phyloP scores from a whole-genome alignment of 495 filamentous ascomycete genomes.

The Penicillium cosmopolitanum region DNA sequence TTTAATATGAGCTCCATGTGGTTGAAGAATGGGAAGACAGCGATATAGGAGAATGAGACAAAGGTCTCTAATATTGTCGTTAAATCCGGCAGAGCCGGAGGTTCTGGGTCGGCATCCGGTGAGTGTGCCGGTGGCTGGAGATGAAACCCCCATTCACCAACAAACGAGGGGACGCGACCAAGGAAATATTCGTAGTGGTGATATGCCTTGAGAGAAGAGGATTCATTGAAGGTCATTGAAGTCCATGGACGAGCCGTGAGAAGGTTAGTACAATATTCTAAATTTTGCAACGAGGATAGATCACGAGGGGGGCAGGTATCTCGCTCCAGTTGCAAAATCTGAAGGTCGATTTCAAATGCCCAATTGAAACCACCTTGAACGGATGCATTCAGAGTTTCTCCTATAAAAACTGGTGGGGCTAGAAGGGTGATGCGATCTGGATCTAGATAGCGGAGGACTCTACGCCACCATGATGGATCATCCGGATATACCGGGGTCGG shows the following conservation, averaged over 20 bases:
- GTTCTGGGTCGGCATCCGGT: not conserved
- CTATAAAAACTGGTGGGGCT: constrained; percentile 40
- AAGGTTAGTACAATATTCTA: constrained; percentile 22
- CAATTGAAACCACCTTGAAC: constrained; percentile 40
- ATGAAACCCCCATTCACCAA: constrained; percentile 36
- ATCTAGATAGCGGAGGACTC: constrained; percentile 32
- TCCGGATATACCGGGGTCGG: constrained; percentile 12
- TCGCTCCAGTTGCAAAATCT: constrained; percentile 35
- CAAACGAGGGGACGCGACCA: constrained; percentile 38
- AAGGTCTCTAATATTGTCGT: constrained; percentile 26
- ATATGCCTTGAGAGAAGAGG: constrained; percentile 47
- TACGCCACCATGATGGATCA: constrained; percentile 39
- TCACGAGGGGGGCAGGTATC: constrained; percentile 6
- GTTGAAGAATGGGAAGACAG: constrained; percentile 51
- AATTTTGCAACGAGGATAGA: constrained; percentile 3
- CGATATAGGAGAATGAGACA: constrained; percentile 42
- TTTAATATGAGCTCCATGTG: constrained; percentile 43
- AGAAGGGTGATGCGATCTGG: constrained; percentile 38
- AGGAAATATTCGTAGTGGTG: constrained; percentile 50
- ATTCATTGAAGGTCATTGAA: constrained; percentile 44
- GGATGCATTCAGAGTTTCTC: constrained; percentile 30
- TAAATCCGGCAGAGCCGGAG: not conserved
- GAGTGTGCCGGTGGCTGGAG: constrained; percentile 3
- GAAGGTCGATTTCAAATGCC: constrained; percentile 45
- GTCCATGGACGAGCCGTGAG: constrained; percentile 37